Base-by-base conservation (phyloP, 2,329 filamentous ascomycete species). In the Fusarium floridanum region DNA sequence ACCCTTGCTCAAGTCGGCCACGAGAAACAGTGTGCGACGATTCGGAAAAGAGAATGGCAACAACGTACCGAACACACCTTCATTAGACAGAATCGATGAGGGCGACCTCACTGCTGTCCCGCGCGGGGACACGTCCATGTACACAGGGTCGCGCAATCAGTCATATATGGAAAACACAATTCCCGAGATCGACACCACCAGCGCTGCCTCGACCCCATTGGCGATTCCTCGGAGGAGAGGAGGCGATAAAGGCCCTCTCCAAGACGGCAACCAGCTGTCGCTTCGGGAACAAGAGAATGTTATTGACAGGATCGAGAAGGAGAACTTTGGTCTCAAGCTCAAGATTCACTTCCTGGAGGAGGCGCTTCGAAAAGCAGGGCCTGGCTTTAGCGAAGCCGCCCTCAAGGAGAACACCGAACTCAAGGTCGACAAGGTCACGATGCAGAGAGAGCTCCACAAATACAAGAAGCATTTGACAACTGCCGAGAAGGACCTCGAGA, bases 321-420 rank as follows among this genome's bases (percentile, higher is more conserved):
- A 98, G 81, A 99, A 99, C 81, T 99, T 98, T 81, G 95, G 95
- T 27, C 88, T 99, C 64, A 98, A 98, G 83, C 89, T 98, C 77
- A 98, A 98, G 83, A 98, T 98, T 63, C 95, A 98, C 83, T 99
- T 97, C 82, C 88, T 99, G 66, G 95, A 99, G 82, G 95, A 98
- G 77, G 94, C 94, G 16, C 85, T 99, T 60, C 91, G 92, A 63
- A 98, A 97, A 82, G 91, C 93, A 64, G 96, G 96, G 1, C 95
- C 94, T 9, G 95, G 95, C 65, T 97, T 95, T 85, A 97, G 95
- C 79, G 93, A 97, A 82, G 91, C 91, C 34, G 95, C 96, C 5
- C 86, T 99, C 32, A 95, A 94, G 81, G 97, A 99, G 83, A 99
- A 99, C 81, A 97, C 97, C 5, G 95, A 97, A 75, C 90, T 99